Conservation (phyloP, 1,284 basidiomycete species). For the Bjerkandera adusta region DNA sequence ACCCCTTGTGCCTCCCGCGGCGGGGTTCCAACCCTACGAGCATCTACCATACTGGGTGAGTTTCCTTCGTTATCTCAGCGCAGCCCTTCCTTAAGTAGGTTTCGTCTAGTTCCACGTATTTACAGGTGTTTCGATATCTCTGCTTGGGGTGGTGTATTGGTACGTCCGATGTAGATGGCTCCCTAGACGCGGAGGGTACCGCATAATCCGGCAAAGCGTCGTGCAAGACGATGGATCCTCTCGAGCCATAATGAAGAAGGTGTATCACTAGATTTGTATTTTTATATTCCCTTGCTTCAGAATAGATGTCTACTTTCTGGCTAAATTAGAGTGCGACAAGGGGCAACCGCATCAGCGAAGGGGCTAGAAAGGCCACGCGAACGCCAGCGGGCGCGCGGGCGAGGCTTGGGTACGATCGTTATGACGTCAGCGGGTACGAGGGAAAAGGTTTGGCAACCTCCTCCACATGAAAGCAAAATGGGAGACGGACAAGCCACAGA, state of each 20-base stretch:
- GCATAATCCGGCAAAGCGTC: conserved; percentile 45
- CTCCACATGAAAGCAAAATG: no score
- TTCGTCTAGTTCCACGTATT: conserved; percentile 47
- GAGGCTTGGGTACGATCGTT: no score
- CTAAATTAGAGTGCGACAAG: no score
- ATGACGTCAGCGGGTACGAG: no score
- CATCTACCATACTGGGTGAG: conserved; percentile 62
- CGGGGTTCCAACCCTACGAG: conserved; percentile 50
- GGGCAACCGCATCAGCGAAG: no score
- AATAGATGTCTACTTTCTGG: no score
- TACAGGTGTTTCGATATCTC: conserved; percentile 47
- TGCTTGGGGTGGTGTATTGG: conserved; percentile 60
- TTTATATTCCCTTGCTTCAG: background rate
- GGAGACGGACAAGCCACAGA: background rate
- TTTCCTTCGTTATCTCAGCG: background rate
- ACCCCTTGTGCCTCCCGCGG: conserved; percentile 57
- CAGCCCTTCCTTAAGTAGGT: background rate
- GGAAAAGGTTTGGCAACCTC: no score
- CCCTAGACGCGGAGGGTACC: conserved; percentile 50
- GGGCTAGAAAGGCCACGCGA: no score
- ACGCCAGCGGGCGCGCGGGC: no score
- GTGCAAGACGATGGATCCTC: conserved; percentile 50
- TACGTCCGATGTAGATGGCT: conserved; percentile 52
- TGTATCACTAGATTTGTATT: background rate
- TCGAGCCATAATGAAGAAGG: conserved; percentile 10